These are phyloP conservation scores for Combretum micranthum DNA, from an alignment of 345 rosid species.

Conservation along the genomic window DNA sequence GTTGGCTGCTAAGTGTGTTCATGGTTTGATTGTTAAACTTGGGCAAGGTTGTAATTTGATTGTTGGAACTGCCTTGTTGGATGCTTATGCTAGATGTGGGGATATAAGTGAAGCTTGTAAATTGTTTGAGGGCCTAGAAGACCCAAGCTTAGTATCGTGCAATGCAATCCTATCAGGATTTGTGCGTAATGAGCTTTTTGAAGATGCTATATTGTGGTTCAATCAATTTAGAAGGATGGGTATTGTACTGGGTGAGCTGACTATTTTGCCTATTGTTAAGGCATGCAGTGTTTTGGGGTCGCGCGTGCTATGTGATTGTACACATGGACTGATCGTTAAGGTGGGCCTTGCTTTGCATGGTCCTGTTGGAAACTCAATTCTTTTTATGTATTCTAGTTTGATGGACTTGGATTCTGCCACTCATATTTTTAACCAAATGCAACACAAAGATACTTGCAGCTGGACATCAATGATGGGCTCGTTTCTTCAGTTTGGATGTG, in stretches of 20 bases:
- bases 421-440: slow-evolving; percentile 21
- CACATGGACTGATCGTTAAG: slow-evolving; percentile 29
- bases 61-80: slow-evolving; percentile 29
- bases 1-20: slow-evolving; percentile 19
- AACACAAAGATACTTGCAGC: slow-evolving; percentile 31
- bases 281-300: slow-evolving; percentile 25
- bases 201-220: slow-evolving; percentile 23
- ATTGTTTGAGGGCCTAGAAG: slow-evolving; percentile 23
- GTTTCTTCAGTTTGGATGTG: slow-evolving; percentile 24
- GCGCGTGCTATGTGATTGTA: slow-evolving; percentile 17
- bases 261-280: slow-evolving; percentile 18
- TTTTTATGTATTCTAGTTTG: slow-evolving; percentile 32
- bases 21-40: slow-evolving; percentile 25
- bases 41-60: slow-evolving; percentile 23
- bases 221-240: slow-evolving; percentile 18
- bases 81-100: slow-evolving; percentile 33
- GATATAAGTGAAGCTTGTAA: slow-evolving; percentile 18
- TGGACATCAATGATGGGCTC: slow-evolving; percentile 37
- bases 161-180: slow-evolving; percentile 32
- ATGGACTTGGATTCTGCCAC: slow-evolving; percentile 25
- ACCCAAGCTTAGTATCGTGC: slow-evolving; percentile 26
- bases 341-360: slow-evolving; percentile 20
- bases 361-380: slow-evolving; percentile 27
- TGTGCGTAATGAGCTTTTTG: slow-evolving; percentile 18
- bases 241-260: slow-evolving; percentile 25